phyloP scores from a whole-genome alignment of 768 basidiomycete genomes.

The Pisolithus sp. region DNA sequence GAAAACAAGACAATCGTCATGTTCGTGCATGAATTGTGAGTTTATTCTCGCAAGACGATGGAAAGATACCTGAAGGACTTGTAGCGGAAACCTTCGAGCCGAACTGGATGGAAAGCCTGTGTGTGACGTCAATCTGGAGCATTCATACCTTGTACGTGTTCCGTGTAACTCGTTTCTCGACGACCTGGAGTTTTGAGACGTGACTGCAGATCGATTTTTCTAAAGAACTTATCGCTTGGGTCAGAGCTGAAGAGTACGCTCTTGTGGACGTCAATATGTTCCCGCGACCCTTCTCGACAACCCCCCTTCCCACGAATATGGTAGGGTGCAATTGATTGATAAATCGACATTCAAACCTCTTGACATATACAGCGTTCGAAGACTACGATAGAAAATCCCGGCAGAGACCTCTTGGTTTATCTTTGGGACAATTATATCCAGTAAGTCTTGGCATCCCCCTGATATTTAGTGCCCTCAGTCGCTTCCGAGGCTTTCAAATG shows the following conservation, averaged over 20 bases:
- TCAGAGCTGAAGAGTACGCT: constrained; percentile 55
- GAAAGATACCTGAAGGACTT: constrained; percentile 1
- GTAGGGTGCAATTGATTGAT: constrained; percentile 21
- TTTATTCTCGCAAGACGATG: constrained; percentile 2
- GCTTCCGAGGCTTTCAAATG: constrained; percentile 56
- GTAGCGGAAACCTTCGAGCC: constrained; percentile 81
- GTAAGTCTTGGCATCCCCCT: constrained; percentile 40
- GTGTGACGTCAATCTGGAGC: constrained; percentile 71
- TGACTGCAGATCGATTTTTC: constrained; percentile 78
- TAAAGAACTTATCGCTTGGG: constrained; percentile 74
- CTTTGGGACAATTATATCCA: constrained; percentile 96
- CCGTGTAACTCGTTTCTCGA: background rate
- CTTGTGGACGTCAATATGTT: constrained; percentile 85
- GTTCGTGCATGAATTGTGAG: constrained; percentile 94
- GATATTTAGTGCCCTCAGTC: background rate
- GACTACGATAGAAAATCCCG: constrained; percentile 36
- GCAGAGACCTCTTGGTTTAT: constrained; percentile 64
- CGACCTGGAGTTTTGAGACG: constrained; percentile 1
- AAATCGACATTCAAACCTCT: background rate
- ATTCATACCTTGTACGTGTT: constrained; percentile 70
- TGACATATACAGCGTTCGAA: constrained; percentile 32
- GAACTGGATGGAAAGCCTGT: constrained; percentile 70
- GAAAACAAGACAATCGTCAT: constrained; percentile 72
- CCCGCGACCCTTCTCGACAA: constrained; percentile 44
- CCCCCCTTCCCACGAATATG: constrained; percentile 20